Evolutionary conservation across 2,329 filamentous ascomycete species (phyloP).

Genomic region (Immersiporthe knoxdaviesiana): DNA sequence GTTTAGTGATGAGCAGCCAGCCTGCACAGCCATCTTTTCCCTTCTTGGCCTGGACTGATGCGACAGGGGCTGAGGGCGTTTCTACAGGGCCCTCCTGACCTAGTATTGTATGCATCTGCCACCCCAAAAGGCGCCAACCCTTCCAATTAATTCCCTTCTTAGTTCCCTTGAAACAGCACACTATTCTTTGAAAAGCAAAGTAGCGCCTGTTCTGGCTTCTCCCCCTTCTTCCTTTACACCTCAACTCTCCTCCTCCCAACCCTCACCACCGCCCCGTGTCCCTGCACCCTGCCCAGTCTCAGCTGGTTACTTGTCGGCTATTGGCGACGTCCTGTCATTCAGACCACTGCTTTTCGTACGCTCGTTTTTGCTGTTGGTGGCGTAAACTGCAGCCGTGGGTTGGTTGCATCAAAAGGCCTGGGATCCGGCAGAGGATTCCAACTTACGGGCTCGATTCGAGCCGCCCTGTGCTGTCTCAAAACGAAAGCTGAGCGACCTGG

Average conservation of each 20-base stretch:
- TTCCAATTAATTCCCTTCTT: conserved; percentile 7
- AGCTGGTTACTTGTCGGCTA: background rate
- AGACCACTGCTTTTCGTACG: background rate
- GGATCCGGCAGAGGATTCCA: conserved; percentile 4
- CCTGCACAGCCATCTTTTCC: conserved; percentile 13
- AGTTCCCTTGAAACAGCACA: conserved; percentile 8
- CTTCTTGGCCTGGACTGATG: background rate
- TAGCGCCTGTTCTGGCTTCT: background rate
- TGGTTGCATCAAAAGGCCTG: background rate
- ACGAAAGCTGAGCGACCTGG: conserved; percentile 26
- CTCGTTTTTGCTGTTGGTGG: conserved; percentile 4
- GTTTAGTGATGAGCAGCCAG: background rate
- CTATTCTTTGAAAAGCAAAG: conserved; percentile 1
- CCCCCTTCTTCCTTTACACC: background rate
- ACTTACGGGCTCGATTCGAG: conserved; percentile 6
- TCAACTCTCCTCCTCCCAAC: background rate
- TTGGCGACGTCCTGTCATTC: conserved; percentile 11
- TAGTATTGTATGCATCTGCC: background rate
- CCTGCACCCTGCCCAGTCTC: background rate
- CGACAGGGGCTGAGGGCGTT: conserved; percentile 2
- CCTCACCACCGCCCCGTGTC: background rate
- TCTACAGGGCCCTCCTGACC: background rate
- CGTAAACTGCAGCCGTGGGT: conserved; percentile 4
- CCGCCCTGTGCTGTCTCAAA: conserved; percentile 1
- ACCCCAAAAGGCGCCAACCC: background rate